phyloP scores from a whole-genome alignment of 345 rosid genomes.

The Arabis alpina region DNA sequence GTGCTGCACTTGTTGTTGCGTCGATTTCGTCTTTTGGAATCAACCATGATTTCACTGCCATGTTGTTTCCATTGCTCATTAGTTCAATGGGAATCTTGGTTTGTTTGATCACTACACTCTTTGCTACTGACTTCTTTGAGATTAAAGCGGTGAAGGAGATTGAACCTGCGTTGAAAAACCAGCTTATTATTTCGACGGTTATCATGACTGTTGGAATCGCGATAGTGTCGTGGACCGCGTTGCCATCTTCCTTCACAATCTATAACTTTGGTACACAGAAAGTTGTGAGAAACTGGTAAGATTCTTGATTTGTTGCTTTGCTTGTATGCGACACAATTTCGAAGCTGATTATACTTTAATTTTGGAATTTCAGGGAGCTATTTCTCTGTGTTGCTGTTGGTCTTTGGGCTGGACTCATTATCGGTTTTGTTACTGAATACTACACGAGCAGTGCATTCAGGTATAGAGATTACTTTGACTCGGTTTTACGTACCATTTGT shows the following conservation, averaged over 20 bases:
- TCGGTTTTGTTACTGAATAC: slow-evolving; percentile 78
- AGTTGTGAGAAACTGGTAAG: slow-evolving; percentile 68
- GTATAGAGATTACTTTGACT: slow-evolving; percentile 35
- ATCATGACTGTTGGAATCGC: slow-evolving; percentile 74
- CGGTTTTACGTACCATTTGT: background rate
- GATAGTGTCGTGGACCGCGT: slow-evolving; percentile 52
- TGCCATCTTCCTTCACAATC: slow-evolving; percentile 66
- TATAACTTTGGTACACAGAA: slow-evolving; percentile 69
- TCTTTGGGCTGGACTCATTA: slow-evolving; percentile 75
- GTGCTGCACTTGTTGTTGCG: slow-evolving; percentile 80
- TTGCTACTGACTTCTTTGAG: slow-evolving; percentile 72
- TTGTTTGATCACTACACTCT: slow-evolving; percentile 68
- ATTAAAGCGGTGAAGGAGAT: slow-evolving; percentile 69
- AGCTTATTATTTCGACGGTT: slow-evolving; percentile 68
- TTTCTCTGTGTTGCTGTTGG: slow-evolving; percentile 72
- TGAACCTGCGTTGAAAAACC: slow-evolving; percentile 68
- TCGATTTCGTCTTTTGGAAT: slow-evolving; percentile 76
- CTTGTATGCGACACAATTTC: background rate
- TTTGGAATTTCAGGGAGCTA: slow-evolving; percentile 57
- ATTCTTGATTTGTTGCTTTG: background rate
- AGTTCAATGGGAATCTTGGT: slow-evolving; percentile 74
- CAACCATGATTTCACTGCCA: slow-evolving; percentile 66
- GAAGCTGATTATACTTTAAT: background rate
- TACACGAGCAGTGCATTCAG: slow-evolving; percentile 79
- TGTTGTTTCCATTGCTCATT: slow-evolving; percentile 64